Conservation (phyloP, 768 basidiomycete genomes). For the Russula virescens region DNA sequence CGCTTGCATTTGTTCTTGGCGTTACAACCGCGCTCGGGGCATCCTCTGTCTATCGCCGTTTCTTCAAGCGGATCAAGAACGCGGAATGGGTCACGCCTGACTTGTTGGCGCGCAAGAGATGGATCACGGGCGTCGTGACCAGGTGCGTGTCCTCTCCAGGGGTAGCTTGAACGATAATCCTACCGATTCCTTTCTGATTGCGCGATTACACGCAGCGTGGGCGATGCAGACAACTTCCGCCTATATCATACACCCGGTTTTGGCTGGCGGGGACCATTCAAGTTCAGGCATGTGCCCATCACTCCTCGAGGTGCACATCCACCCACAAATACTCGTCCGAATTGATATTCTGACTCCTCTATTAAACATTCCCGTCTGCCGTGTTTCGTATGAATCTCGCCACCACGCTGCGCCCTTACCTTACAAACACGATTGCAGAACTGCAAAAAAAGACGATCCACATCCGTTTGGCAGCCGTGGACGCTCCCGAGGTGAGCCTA, state of each 20-base stretch:
- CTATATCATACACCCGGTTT: slow-evolving; percentile 80
- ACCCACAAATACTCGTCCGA: not conserved
- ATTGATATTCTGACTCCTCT: too few relatives aligned
- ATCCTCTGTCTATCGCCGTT: slow-evolving; percentile 38
- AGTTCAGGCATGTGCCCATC: slow-evolving; percentile 58
- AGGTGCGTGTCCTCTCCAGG: slow-evolving; percentile 39
- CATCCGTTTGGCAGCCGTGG: slow-evolving; percentile 84
- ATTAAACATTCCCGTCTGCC: too few relatives aligned
- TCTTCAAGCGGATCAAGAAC: slow-evolving; percentile 54
- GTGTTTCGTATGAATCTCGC: not conserved
- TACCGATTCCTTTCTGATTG: not conserved
- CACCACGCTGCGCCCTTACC: not conserved
- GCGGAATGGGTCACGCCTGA: slow-evolving; percentile 67
- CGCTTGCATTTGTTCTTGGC: slow-evolving; percentile 32
- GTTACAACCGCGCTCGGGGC: slow-evolving; percentile 33
- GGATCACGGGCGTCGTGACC: slow-evolving; percentile 79
- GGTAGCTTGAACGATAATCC: too few relatives aligned
- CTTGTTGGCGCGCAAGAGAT: slow-evolving; percentile 49
- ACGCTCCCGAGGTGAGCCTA: slow-evolving; percentile 77
- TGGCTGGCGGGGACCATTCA: slow-evolving; percentile 70
- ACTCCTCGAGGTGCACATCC: slow-evolving; percentile 45
- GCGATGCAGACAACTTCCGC: slow-evolving; percentile 84
- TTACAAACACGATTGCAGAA: slow-evolving; percentile 36
- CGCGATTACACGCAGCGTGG: slow-evolving; percentile 48
- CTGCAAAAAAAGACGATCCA: slow-evolving; percentile 78